phyloP scores from a whole-genome alignment of 2,329 filamentous ascomycete genomes.

The Cryphonectria japonica region DNA sequence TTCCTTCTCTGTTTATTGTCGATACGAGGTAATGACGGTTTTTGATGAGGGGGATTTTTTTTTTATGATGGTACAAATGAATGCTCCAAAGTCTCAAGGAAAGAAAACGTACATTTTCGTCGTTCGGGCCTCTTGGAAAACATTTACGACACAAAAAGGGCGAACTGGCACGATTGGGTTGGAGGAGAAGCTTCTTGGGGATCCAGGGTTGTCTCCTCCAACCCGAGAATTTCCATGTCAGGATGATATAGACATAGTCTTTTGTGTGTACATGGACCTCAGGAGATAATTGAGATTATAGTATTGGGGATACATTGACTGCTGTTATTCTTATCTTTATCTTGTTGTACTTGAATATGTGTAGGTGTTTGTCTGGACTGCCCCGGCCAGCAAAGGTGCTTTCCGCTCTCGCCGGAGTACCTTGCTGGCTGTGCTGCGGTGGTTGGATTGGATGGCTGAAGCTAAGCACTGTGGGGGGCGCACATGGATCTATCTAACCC shows the following conservation, averaged over 20 bases:
- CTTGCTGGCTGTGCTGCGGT: background rate
- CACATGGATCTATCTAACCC: background rate
- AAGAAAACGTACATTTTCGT: background rate
- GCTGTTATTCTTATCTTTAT: too few species aligned
- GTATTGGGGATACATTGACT: background rate
- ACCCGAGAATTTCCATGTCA: too few species aligned
- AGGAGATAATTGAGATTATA: background rate
- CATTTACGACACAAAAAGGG: background rate
- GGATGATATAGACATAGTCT: background rate
- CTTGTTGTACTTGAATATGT: background rate
- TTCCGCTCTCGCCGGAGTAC: background rate
- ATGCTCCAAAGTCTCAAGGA: background rate
- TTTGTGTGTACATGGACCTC: background rate
- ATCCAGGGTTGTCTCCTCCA: too few species aligned
- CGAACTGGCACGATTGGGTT: too few species aligned
- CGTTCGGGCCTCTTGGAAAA: background rate
- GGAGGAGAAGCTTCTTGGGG: too few species aligned
- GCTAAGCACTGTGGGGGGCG: background rate
- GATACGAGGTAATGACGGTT: slow-evolving; percentile 34
- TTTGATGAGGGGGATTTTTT: too few species aligned
- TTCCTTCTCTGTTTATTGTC: background rate
- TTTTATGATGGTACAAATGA: background rate
- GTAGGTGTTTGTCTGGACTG: too few species aligned
- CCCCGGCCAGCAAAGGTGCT: too few species aligned
- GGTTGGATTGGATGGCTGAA: background rate